Conservation (phyloP, 352 stramenopile genomes). For the Pythium utonaiense region DNA sequence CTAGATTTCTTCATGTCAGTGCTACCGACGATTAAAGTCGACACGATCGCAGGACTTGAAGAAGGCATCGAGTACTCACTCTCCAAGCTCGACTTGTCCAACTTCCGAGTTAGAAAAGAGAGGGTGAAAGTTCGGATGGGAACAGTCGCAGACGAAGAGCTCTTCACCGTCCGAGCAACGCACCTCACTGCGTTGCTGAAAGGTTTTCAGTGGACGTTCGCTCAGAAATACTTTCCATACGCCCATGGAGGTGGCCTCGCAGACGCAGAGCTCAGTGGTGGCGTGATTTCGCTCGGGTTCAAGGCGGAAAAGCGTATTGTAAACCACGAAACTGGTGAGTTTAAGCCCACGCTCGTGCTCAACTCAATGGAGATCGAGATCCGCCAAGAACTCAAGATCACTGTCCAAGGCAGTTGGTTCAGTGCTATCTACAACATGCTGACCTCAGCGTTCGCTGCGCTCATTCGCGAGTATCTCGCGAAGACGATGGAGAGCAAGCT, state of each 20-base stretch:
- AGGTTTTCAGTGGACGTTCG: slow-evolving; percentile 83
- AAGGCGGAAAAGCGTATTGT: slow-evolving; percentile 72
- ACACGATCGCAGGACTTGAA: slow-evolving; percentile 75
- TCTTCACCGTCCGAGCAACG: slow-evolving; percentile 74
- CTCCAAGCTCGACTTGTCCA: slow-evolving; percentile 74
- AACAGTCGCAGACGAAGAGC: slow-evolving; percentile 69
- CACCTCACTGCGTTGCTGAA: slow-evolving; percentile 78
- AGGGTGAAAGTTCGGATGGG: slow-evolving; percentile 83
- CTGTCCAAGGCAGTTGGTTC: slow-evolving; percentile 83
- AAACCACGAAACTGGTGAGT: slow-evolving; percentile 56
- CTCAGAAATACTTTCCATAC: slow-evolving; percentile 85
- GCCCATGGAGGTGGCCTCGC: slow-evolving; percentile 72
- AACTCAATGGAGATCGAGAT: slow-evolving; percentile 86
- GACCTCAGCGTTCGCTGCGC: slow-evolving; percentile 62
- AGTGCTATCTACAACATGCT: slow-evolving; percentile 83
- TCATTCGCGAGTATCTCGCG: slow-evolving; percentile 81
- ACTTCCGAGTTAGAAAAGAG: slow-evolving; percentile 83
- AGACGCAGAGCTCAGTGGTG: slow-evolving; percentile 65
- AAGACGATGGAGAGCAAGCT: slow-evolving; percentile 85
- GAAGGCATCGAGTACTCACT: slow-evolving; percentile 78
- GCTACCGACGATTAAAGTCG: slow-evolving; percentile 76
- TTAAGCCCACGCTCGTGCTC: slow-evolving; percentile 66
- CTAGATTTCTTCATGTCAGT: slow-evolving; percentile 87
- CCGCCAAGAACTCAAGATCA: slow-evolving; percentile 77
- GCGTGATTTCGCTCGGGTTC: slow-evolving; percentile 76